Evolutionary conservation across 306 rosid species (phyloP).

Genomic region (Carpinus fangiana): DNA sequence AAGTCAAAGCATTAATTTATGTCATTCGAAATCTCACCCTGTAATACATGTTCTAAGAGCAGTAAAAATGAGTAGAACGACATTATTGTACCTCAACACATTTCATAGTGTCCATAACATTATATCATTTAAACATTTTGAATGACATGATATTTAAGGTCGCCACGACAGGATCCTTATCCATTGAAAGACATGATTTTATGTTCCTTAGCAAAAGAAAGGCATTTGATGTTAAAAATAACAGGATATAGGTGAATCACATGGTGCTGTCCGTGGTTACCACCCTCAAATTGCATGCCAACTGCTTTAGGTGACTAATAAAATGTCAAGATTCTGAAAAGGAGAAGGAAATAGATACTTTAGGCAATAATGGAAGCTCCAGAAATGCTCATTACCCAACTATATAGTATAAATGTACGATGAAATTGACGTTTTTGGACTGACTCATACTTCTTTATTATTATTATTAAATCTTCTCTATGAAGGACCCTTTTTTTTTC

Average conservation of each 20-base stretch:
- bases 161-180: no score
- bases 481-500: no score
- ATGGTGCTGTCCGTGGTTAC: not conserved
- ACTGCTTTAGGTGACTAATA: not conserved
- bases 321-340: not conserved
- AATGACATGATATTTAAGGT: no score
- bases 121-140: no score
- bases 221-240: not conserved
- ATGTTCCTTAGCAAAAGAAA: not conserved
- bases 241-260: not conserved
- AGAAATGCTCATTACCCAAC: not conserved
- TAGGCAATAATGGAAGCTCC: not conserved
- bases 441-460: not conserved
- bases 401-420: not conserved
- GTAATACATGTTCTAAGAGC: no score
- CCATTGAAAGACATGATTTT: no score
- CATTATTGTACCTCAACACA: no score
- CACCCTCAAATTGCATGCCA: not conserved
- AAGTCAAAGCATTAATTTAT: no score
- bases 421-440: not conserved
- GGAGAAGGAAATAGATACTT: not conserved
- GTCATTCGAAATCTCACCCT: no score
- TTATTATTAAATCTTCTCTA: no score
- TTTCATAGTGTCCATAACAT: no score
- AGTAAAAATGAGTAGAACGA: rapidly evolving